Evolutionary conservation across 2,329 filamentous ascomycete genomes (phyloP), one percentile per base, ranked within the genome.

Genomic region (Mycosphaerella sp.): DNA sequence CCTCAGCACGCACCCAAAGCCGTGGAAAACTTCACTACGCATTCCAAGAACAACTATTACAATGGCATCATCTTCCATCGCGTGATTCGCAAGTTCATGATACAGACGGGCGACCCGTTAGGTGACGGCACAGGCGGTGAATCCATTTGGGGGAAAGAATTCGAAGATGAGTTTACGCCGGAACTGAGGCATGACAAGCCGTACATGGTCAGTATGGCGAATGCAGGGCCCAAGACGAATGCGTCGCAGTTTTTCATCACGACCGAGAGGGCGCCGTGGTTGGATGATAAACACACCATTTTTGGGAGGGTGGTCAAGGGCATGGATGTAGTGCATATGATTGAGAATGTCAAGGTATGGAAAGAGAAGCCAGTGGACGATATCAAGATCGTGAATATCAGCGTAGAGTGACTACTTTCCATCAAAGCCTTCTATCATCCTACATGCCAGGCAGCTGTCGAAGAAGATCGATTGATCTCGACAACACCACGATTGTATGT

Each of bases 231-330:
- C 0, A 90, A 92, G 65, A 96, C 91, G 36, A 98, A 98, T 69
- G 93, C 87, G 11, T 93, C 87, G 66, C 93, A 98, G 70, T 98
- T 98, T 70, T 98, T 98, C 66, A 95, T 98, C 62, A 98, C 93
- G 0, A 96, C 92, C 0, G 95, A 96, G 72, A 95, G 95, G 75
- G 90, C 93, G 76, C 86, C 90, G 5, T 98, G 93, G 93, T 74
- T 98, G 49, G 93, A 98, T 69, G 85, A 87, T 59, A 95, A 96
- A 71, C 93, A 98, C 70, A 97, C 92, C 0, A 88, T 98, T 50
- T 98, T 98, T 69, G 93, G 93, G 0, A 80, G 93, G 40, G 91
- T 89, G 0, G 85, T 92, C 38, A 86, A 91, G 68, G 93, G 93
- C 0, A 76, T 97, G 68, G 93, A 98, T 70, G 89, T 98, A 17